These are phyloP conservation scores for Leishmania tropica DNA, from an alignment of 208 protist species.

Conservation along the genomic window DNA sequence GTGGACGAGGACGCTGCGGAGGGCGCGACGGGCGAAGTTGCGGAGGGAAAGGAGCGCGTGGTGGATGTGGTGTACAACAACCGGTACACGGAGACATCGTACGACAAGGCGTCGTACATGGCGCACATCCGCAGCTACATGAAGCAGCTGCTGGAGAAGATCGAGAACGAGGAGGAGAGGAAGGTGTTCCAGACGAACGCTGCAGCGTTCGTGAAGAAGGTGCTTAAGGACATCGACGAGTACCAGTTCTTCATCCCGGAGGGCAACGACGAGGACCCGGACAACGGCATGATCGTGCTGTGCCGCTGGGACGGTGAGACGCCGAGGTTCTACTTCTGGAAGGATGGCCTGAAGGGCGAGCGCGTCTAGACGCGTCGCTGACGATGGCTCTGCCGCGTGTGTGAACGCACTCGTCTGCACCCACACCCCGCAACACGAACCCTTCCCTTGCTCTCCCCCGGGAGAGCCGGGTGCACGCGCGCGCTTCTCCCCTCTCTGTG, in stretches of 20 bases:
- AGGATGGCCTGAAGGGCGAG: constrained; percentile 87
- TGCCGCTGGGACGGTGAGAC: constrained; percentile 89
- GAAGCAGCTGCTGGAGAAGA: constrained; percentile 87
- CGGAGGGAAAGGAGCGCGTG: constrained; percentile 78
- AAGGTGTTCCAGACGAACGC: constrained; percentile 91
- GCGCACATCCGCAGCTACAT: constrained; percentile 93
- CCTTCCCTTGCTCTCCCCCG: too few relatives aligned
- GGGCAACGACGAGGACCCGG: constrained; percentile 90
- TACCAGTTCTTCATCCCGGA: constrained; percentile 94
- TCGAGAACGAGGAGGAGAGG: constrained; percentile 81
- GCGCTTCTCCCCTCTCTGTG: too few relatives aligned
- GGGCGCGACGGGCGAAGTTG: constrained; percentile 83
- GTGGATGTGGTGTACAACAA: constrained; percentile 92
- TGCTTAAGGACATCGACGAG: constrained; percentile 91
- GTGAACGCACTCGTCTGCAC: background rate
- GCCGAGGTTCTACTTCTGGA: constrained; percentile 91
- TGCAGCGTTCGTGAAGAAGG: constrained; percentile 90
- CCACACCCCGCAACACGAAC: background rate
- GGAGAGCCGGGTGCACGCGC: too few relatives aligned
- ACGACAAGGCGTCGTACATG: constrained; percentile 94
- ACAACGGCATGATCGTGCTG: constrained; percentile 91
- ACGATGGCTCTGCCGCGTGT: background rate
- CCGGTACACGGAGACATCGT: constrained; percentile 91
- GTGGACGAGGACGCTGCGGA: constrained; percentile 90
- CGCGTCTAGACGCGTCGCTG: constrained; percentile 61